Conservation (phyloP, 1,139 yeast genomes). For the Sporopachydermia cereana region DNA sequence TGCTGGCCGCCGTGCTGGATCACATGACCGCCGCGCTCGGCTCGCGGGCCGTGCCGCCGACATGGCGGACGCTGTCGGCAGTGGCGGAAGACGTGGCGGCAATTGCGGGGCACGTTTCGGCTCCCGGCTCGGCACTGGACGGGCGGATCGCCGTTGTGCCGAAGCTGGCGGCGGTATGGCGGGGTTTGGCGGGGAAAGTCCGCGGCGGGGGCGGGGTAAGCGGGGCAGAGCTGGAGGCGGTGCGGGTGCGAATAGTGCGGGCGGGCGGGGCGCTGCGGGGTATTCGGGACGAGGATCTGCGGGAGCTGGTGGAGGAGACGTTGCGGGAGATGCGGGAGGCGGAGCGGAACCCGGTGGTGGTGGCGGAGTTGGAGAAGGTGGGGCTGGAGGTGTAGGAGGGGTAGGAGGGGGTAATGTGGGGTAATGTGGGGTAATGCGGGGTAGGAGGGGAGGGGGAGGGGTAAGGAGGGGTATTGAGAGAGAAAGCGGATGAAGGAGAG, state of each 20-base stretch:
- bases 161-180: neutral
- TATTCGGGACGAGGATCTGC: conserved; percentile 6
- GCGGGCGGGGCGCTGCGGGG: conserved; percentile 23
- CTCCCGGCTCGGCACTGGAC: neutral
- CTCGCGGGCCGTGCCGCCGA: conserved; percentile 28
- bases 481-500: no score
- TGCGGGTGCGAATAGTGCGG: conserved; percentile 39
- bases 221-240: conserved; percentile 45
- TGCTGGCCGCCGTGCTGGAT: conserved; percentile 22
- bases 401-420: no score
- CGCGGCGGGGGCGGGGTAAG: conserved; percentile 10
- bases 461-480: no score
- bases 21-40: conserved; percentile 20
- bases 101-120: conserved; percentile 15
- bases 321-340: neutral
- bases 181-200: neutral
- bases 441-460: no score
- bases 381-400: no score
- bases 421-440: no score
- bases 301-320: neutral
- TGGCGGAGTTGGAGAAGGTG: neutral
- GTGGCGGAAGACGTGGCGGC: conserved; percentile 28
- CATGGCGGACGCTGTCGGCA: conserved; percentile 50
- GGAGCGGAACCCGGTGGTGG: neutral
- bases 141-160: neutral